These are phyloP conservation scores for Penicillium brasilianum DNA, from an alignment of 2,329 filamentous ascomycete genomes.

Conservation along the genomic window DNA sequence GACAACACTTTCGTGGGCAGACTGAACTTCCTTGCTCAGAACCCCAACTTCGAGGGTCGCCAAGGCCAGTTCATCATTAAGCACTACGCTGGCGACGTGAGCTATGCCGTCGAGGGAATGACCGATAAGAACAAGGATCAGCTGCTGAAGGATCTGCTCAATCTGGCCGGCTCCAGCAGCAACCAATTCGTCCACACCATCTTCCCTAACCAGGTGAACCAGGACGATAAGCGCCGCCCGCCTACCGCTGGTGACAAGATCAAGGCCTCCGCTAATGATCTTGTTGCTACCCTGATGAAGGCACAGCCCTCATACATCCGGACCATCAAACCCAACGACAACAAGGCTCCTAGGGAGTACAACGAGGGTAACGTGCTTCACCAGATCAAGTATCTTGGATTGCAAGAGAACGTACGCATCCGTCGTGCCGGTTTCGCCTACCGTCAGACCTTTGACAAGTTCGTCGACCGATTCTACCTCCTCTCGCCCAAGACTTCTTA, in stretches of 20 bases:
- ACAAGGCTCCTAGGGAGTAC: conserved; percentile 93
- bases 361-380: conserved; percentile 91
- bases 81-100: conserved; percentile 97
- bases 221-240: conserved; percentile 91
- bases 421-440: conserved; percentile 95
- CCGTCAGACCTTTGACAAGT: conserved; percentile 96
- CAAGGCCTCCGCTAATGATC: conserved; percentile 88
- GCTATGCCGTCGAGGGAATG: conserved; percentile 92
- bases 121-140: conserved; percentile 99
- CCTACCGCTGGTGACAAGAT: conserved; percentile 97
- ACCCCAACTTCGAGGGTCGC: conserved; percentile 86
- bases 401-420: conserved; percentile 99
- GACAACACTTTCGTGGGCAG: conserved; percentile 95
- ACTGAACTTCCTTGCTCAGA: conserved; percentile 82
- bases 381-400: conserved; percentile 97
- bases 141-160: conserved; percentile 89
- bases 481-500: conserved; percentile 94
- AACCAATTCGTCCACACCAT: conserved; percentile 86
- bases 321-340: conserved; percentile 99
- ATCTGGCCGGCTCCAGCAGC: conserved; percentile 79
- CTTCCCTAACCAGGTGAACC: conserved; percentile 92
- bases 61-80: conserved; percentile 98
- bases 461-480: conserved; percentile 95
- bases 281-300: conserved; percentile 96
- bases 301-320: conserved; percentile 97